A percentile compares a stretch with the other conserved stretches of the same genome.
phyloP scores from a whole-genome alignment of 164 flowering plant genomes.

The Nelumbo lutea region DNA sequence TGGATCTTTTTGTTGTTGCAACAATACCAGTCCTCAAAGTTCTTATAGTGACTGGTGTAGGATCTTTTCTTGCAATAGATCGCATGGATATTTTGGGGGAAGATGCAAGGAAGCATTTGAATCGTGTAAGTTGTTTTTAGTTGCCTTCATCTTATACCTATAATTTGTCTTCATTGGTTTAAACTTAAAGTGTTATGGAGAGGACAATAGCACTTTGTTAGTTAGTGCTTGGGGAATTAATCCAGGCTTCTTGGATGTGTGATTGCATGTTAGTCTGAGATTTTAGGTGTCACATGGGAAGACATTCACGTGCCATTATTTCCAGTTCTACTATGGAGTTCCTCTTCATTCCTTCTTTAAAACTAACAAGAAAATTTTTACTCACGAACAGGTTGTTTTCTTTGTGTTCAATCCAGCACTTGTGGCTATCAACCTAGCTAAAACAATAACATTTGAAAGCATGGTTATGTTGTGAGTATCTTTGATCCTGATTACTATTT shows the following conservation, averaged over 20 bases:
- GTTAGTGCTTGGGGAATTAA: no score
- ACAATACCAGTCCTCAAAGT: conserved; percentile 46
- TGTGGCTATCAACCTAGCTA: conserved; percentile 43
- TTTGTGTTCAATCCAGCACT: conserved; percentile 74
- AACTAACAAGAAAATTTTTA: conserved; percentile 5
- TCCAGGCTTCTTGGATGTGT: no score
- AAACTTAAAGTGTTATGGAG: not conserved
- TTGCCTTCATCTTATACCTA: not conserved
- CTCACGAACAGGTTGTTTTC: conserved; percentile 53
- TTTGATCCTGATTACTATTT: not conserved
- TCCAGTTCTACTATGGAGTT: not conserved
- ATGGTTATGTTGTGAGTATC: conserved; percentile 47
- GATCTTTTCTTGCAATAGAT: conserved; percentile 42
- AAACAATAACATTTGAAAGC: conserved; percentile 57
- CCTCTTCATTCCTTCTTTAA: not conserved
- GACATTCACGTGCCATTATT: not conserved
- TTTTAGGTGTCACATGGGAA: no score
- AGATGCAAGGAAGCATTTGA: conserved; percentile 46
- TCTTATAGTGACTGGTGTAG: conserved; percentile 46
- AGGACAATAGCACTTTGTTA: no score
- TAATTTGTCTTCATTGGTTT: not conserved
- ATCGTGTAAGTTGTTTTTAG: conserved; percentile 30
- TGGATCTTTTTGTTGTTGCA: conserved; percentile 37
- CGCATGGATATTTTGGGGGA: conserved; percentile 34
- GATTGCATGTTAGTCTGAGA: no score